Base-by-base conservation (phyloP, 2,329 filamentous ascomycete species). In the Epichloe amarillans region DNA sequence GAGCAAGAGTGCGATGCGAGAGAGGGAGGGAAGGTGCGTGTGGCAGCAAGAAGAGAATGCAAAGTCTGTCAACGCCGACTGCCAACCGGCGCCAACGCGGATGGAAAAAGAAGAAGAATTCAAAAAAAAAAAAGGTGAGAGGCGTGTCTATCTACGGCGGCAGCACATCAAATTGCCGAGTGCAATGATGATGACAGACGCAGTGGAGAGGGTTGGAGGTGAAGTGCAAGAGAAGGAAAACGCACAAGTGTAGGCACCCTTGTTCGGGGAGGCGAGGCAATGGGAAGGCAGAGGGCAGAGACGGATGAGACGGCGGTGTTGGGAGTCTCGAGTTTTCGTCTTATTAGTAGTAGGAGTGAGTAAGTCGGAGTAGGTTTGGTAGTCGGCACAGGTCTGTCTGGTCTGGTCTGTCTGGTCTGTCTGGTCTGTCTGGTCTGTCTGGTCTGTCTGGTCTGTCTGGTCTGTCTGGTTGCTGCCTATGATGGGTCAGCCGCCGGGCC, bases 131-230 rank as follows among this genome's bases (percentile, higher is more conserved):
- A 43, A 47, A 38, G 14, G n/a, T 15, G 33, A 30, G 33, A 38
- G 45, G 10, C 50, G 45, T 47, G 14, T 44, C 33, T 23, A 38
- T 19, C 26, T 19, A 51, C 12, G 6, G 21, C 45, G 6, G 21
- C 45, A 23, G 45, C 14, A 47, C 19, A 43, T 6, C 11, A 33
- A 12, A 7, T 43, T 30, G 15, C 21, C 39, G 21, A 5, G 50
- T 43, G 39, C 50, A 51, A 37, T 15, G 45, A 47, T 47, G 50
- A 47, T 47, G 45, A 23, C 38, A 40, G 45, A 51, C 33, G 50
- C 14, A 12, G 39, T 36, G 21, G 11, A 26, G 21, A 21, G 33
- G 33, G 6, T n/a, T 14, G 36, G 36, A 21, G 30, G 40, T 44
- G 39, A 49, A 41, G 41, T 44, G 47, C 47, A 44, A 26, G 26